Base-by-base conservation (phyloP, 2,329 filamentous ascomycete genomes). In the Nigrospora oryzae region DNA sequence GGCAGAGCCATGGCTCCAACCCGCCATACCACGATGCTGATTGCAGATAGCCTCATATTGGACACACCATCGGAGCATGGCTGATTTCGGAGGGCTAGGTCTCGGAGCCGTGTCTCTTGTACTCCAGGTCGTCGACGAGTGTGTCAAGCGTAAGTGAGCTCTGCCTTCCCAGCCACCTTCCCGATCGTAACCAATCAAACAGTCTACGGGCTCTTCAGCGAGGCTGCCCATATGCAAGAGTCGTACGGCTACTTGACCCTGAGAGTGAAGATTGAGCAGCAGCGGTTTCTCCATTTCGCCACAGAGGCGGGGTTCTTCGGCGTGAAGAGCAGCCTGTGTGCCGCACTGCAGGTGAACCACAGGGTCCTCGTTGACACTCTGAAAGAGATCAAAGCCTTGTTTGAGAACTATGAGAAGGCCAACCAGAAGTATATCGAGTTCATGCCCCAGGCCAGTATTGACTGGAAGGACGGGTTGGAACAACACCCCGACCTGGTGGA, bases 161-260 rank as follows among this genome's bases (percentile, higher is more conserved):
- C 19, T 23, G 19, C 19, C 19, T 23, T 23, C 19, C 19, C 4
- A 23, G 4, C 19, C 19, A 4, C 19, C 19, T 23, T 23, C 19
- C 19, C 19, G 6, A 23, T 4, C 4, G 19, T 23, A 23, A 23
- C 19, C 19, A 23, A 23, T 23, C 19, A 23, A 23, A 23, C 13
- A 50, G 38, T 48, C 43, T 49, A 47, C 23, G 44, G 43, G n/a
- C 40, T 44, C 28, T 45, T 49, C 42, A 38, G 32, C 4, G 47
- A 49, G 19, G 47, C 45, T 10, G 33, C 8, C n/a, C 32, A 45
- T 1, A 46, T 49, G 42, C 30, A 38, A 14, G 40, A 45, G 31
- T 42, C 30, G 6, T 47, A 47, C 34, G 36, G 23, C 15, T 45
- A 48, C 23, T 19, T 48, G 10, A 46, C 36, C 14, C 19, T 47